These are phyloP conservation scores for Neophaeococcomyces aloes DNA, from an alignment of 2,329 filamentous ascomycete species.

Conservation along the genomic window DNA sequence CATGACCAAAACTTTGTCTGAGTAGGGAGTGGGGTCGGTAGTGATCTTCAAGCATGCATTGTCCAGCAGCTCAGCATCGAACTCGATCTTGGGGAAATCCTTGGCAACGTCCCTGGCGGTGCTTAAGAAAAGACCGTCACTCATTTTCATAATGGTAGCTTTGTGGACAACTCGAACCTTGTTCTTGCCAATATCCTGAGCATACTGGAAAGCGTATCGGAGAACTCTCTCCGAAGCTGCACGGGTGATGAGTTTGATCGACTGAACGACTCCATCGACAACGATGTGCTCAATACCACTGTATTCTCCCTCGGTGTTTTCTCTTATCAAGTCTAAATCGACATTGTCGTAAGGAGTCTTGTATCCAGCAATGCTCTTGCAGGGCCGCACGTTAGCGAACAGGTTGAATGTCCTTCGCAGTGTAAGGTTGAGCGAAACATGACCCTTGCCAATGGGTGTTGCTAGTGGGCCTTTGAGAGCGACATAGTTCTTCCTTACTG, in stretches of 20 bases:
- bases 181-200: slow-evolving; percentile 80
- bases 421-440: slow-evolving; percentile 97
- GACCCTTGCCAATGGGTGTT: slow-evolving; percentile 94
- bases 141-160: slow-evolving; percentile 98
- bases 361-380: slow-evolving; percentile 91
- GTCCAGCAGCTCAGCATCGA: slow-evolving; percentile 95
- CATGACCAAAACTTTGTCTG: slow-evolving; percentile 71
- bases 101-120: slow-evolving; percentile 77
- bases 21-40: slow-evolving; percentile 90
- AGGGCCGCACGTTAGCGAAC: slow-evolving; percentile 97
- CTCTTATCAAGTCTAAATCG: slow-evolving; percentile 93
- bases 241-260: slow-evolving; percentile 95
- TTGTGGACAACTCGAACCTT: slow-evolving; percentile 90
- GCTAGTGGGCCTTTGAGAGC: slow-evolving; percentile 96
- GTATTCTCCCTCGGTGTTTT: slow-evolving; percentile 99
- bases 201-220: slow-evolving; percentile 96
- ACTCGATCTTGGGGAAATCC: slow-evolving; percentile 92
- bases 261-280: slow-evolving; percentile 94
- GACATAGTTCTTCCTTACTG: slow-evolving; percentile 90
- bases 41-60: slow-evolving; percentile 99
- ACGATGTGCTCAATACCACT: slow-evolving; percentile 98
- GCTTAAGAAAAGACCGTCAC: slow-evolving; percentile 92
- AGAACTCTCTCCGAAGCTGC: slow-evolving; percentile 91
- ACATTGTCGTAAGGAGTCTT: slow-evolving; percentile 98
- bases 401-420: slow-evolving; percentile 99